These are phyloP conservation scores for Hymenoscyphus occultus DNA, from an alignment of 2,329 filamentous ascomycete genomes.

Conservation along the genomic window DNA sequence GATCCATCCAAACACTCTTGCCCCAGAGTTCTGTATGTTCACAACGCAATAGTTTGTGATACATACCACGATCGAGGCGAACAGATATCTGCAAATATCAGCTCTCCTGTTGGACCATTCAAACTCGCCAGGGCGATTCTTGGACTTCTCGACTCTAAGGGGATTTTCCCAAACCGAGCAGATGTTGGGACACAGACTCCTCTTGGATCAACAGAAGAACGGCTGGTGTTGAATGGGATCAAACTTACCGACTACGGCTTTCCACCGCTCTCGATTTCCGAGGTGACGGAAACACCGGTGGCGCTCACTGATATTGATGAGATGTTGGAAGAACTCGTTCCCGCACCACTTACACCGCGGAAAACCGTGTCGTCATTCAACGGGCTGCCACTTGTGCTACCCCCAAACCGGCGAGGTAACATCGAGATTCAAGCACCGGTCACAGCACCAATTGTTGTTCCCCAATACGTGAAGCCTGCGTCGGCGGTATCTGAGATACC, in stretches of 20 bases:
- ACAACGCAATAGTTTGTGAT: slow-evolving; percentile 20
- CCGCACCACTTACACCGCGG: not conserved
- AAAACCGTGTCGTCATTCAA: not conserved
- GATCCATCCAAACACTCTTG: slow-evolving; percentile 9
- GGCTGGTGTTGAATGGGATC: slow-evolving; percentile 19
- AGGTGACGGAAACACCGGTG: not conserved
- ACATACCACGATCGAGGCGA: not conserved
- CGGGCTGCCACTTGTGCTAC: not conserved
- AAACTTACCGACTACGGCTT: slow-evolving; percentile 27
- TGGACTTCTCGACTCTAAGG: slow-evolving; percentile 20
- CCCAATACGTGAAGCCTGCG: not conserved
- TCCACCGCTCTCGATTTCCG: slow-evolving; percentile 1
- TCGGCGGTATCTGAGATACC: not conserved
- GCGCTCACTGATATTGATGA: not conserved
- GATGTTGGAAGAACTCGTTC: not conserved
- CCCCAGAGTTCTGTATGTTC: slow-evolving; percentile 25
- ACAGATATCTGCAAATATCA: slow-evolving; percentile 20
- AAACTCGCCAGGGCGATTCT: slow-evolving; percentile 31
- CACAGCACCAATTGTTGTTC: not conserved
- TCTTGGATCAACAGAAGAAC: slow-evolving; percentile 25
- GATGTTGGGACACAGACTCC: slow-evolving; percentile 30
- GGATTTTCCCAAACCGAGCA: not conserved
- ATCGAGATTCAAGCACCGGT: not conserved
- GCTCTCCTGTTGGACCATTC: slow-evolving; percentile 29
- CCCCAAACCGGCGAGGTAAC: not conserved